Percentiles rank a stretch among this genome's conserved stretches.
phyloP scores from a whole-genome alignment of 2,329 filamentous ascomycete species.

The Neofusicoccum kwambonambiense region DNA sequence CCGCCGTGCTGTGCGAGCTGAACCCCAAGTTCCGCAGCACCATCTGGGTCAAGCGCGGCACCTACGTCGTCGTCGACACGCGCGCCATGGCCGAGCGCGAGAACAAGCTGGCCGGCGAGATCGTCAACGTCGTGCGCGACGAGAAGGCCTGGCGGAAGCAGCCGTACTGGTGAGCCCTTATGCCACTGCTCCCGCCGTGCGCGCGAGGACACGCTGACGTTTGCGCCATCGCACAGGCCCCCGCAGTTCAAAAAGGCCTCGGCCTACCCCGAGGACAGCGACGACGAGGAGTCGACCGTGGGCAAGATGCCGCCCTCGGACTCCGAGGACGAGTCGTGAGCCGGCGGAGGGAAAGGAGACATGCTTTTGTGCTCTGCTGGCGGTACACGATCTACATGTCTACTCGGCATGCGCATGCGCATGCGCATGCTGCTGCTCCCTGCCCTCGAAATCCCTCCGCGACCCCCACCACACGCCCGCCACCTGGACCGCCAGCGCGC shows the following conservation, averaged over 20 bases:
- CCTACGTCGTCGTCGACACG: constrained; percentile 81
- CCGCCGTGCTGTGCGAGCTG: constrained; percentile 71
- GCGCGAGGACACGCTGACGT: no score
- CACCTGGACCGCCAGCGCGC: constrained; percentile 66
- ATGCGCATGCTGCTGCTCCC: not conserved
- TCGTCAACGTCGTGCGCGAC: constrained; percentile 87
- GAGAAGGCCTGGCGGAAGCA: constrained; percentile 91
- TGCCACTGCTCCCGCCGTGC: not conserved
- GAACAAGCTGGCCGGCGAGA: constrained; percentile 82
- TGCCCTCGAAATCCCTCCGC: constrained; percentile 31
- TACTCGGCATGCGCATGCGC: constrained; percentile 31
- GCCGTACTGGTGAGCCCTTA: constrained; percentile 65
- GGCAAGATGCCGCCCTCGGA: constrained; percentile 84
- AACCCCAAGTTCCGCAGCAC: constrained; percentile 83
- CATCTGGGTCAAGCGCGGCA: constrained; percentile 88
- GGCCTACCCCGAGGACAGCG: constrained; percentile 61
- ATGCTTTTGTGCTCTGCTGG: no score
- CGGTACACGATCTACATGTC: no score
- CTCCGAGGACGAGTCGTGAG: constrained; percentile 60
- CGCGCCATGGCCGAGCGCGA: constrained; percentile 63
- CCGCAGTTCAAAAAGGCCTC: constrained; percentile 70
- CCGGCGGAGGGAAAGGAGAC: not conserved
- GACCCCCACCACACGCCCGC: constrained; percentile 61
- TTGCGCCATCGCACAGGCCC: constrained; percentile 56
- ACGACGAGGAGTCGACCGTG: constrained; percentile 74